These are phyloP conservation scores for Fraxinus dipetala DNA, from an alignment of 305 asterid species.

Conservation along the genomic window DNA sequence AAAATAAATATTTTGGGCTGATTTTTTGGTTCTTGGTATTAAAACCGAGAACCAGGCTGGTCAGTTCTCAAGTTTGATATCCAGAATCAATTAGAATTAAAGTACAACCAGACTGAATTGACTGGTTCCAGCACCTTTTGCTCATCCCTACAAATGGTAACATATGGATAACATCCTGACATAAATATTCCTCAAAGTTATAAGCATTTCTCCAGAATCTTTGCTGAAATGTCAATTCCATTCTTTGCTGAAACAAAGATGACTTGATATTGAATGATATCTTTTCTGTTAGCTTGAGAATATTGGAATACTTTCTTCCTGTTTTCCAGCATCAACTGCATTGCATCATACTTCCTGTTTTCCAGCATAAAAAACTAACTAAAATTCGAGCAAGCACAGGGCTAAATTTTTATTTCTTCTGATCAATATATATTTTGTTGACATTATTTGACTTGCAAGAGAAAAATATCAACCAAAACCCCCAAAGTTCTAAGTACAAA, in stretches of 20 bases:
- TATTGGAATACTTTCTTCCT: background rate
- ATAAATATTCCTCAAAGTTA: background rate
- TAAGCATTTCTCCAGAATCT: background rate
- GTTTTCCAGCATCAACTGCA: background rate
- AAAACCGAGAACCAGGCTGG: background rate
- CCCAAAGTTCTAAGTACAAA: background rate
- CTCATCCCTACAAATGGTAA: slow-evolving; percentile 4
- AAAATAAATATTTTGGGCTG: background rate
- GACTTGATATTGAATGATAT: background rate
- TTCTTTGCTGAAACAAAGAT: background rate
- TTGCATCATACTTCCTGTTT: background rate
- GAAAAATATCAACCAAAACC: background rate
- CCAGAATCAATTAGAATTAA: background rate
- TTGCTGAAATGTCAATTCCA: background rate
- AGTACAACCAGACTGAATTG: background rate
- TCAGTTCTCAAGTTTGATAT: background rate
- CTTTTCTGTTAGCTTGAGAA: background rate
- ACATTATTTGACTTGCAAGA: background rate
- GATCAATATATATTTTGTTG: background rate
- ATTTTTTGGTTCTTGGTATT: too few relatives aligned
- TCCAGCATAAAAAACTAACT: too few relatives aligned
- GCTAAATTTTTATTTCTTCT: background rate
- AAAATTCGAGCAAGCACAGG: background rate
- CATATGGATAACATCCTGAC: background rate
- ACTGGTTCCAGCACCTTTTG: background rate